Evolutionary conservation across 345 rosid species (phyloP), one percentile per base, ranked within the genome.

Genomic region (Rhizophora mangle): DNA sequence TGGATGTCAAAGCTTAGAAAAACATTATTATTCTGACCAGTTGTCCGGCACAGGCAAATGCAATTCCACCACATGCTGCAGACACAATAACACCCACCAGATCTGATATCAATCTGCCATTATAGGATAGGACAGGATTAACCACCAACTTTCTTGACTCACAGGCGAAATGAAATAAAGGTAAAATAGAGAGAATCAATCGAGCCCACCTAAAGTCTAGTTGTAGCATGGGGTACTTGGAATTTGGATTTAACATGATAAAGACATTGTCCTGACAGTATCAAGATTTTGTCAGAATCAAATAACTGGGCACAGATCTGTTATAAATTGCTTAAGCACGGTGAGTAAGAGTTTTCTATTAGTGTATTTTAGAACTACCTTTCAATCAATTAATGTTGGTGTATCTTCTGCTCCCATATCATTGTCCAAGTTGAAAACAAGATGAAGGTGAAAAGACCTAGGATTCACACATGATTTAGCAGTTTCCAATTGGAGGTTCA

Each of bases 1-100:
- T 24, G 24, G 24, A 24, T 24, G 24, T 24, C 65, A 60, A 55
- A 67, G 66, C 60, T 64, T 26, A 68, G 63, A 82, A 49, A 46
- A 73, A 63, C 22, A 60, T 31, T 67, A 61, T 54, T 21, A 54
- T 24, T 54, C 93, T 75, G 57, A 94, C 98, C 87, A 96, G 96
- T 80, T 91, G 98, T 72, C 98, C 97, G 85, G 97, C 96, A 81
- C 95, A 94, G 64, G 97, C 98, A 83, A 94, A 91, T 57, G 97
- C 98, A 72, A 94, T 89, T 67, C 98, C 98, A 81, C 97, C 98
- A 81, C 95, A 94, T 80, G 97, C 88, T 69, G 97, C 98, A 73
- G 97, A 94, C 73, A 91, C 96, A 75, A 91, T 91, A 83, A 89
- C 93, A 70, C 91, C 92, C 5, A 91, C 98, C 81, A 89, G 80